Percentiles rank a stretch among this genome's conserved stretches.
These are phyloP conservation scores for Nakazawaea ambrosiae DNA, from an alignment of 805 yeast genomes.

Conservation along the genomic window DNA sequence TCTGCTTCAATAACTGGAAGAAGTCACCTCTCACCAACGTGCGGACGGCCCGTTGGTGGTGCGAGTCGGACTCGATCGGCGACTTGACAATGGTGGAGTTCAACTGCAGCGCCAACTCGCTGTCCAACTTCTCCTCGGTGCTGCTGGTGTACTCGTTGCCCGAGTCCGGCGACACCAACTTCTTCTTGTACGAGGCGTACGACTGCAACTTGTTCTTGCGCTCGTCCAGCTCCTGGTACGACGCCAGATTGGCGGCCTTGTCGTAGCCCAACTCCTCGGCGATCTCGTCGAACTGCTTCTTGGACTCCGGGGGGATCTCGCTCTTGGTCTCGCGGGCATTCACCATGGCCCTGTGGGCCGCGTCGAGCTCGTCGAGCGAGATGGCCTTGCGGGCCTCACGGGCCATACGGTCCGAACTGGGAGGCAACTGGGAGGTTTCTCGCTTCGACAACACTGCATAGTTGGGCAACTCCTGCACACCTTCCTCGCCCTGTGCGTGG, in stretches of 20 bases:
- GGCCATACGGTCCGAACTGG: conserved; percentile 21
- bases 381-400: conserved; percentile 42
- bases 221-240: conserved; percentile 41
- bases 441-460: conserved; percentile 28
- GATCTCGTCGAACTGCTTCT: conserved; percentile 21
- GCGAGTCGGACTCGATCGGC: conserved; percentile 43
- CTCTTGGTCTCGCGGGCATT: conserved; percentile 40
- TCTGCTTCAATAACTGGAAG: conserved; percentile 33
- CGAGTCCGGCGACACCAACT: conserved; percentile 53
- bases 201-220: conserved; percentile 47
- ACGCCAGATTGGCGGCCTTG: conserved; percentile 36
- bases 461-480: conserved; percentile 51
- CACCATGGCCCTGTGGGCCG: conserved; percentile 52
- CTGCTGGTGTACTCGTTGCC: conserved; percentile 52
- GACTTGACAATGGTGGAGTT: conserved; percentile 50
- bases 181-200: conserved; percentile 50
- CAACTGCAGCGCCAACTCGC: conserved; percentile 47
- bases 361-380: conserved; percentile 47
- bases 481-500: conserved; percentile 33
- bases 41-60: conserved; percentile 54
- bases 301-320: conserved; percentile 23
- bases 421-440: conserved; percentile 16
- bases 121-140: conserved; percentile 56
- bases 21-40: conserved; percentile 66
- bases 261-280: conserved; percentile 32